Evolutionary conservation across 2,329 filamentous ascomycete genomes (phyloP).

Genomic region (Gyromitra esculenta): DNA sequence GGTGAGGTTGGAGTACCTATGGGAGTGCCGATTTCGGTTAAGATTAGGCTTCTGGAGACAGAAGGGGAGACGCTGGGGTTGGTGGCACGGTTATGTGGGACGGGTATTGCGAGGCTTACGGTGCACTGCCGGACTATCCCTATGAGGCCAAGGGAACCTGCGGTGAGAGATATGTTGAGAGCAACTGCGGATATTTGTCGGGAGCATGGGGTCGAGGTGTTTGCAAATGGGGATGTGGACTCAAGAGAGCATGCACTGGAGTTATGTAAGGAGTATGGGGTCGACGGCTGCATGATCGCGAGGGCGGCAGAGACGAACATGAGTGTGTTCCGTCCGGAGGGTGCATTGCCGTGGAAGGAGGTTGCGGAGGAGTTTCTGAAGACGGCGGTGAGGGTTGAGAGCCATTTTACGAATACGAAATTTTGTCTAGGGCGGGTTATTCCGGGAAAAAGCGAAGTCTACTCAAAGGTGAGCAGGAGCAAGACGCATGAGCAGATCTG

Average conservation of each 20-base stretch:
- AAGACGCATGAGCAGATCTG: conserved; percentile 79
- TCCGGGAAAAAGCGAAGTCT: conserved; percentile 76
- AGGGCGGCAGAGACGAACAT: conserved; percentile 90
- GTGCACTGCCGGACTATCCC: conserved; percentile 95
- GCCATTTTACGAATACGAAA: conserved; percentile 92
- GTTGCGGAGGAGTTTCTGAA: conserved; percentile 80
- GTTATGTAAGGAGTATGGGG: conserved; percentile 80
- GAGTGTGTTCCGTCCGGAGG: conserved; percentile 80
- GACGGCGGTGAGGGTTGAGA: conserved; percentile 78
- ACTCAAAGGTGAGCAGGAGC: conserved; percentile 70
- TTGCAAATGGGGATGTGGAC: conserved; percentile 94
- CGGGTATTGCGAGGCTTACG: conserved; percentile 90
- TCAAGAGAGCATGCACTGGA: conserved; percentile 75
- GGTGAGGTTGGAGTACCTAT: conserved; percentile 73
- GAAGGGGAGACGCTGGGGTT: conserved; percentile 78
- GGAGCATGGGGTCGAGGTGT: conserved; percentile 86
- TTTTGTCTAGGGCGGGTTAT: conserved; percentile 86
- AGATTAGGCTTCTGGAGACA: conserved; percentile 87
- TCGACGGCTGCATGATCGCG: conserved; percentile 92
- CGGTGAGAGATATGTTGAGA: conserved; percentile 82
- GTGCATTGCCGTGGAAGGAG: conserved; percentile 75
- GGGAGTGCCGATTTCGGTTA: conserved; percentile 77
- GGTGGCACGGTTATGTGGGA: conserved; percentile 80
- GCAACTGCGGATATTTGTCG: conserved; percentile 84
- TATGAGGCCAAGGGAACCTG: conserved; percentile 89